Base-by-base conservation (phyloP, 2,329 filamentous ascomycete species). In the Curvularia spicifera region DNA sequence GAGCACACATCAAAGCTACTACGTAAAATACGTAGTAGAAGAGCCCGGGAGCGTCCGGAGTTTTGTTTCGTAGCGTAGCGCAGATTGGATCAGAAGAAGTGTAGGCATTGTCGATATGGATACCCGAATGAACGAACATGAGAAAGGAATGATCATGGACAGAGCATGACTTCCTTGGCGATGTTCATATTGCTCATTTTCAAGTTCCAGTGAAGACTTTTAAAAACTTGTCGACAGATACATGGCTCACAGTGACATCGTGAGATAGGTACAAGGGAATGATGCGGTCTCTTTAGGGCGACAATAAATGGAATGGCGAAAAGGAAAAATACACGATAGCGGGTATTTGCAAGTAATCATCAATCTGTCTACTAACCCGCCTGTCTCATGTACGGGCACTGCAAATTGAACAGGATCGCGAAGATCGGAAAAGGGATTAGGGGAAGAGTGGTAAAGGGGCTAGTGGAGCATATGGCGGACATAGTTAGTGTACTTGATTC, bases 41-140 rank as follows among this genome's bases (percentile, higher is more conserved):
- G 31, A 57, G 43, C 48, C 45, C 43, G 39, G 26, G 22, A 43
- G 52, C 40, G 46, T 48, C 44, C 29, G 56, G 56, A 42, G 47
- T 59, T 51, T 39, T 39, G 15, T 28, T 26, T 40, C 20, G 29
- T 31, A 31, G 29, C 13, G 35, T n/a, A 29, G 47, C 33, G 47
- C n/a, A 26, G 24, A 40, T 8, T 50, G 47, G 13, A 40, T 22
- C 47, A 24, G 29, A 47, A 47, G 33, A 50, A 5, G 47, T 31
- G 29, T 50, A 50, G 35, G 24, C 13, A 40, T 50, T 50, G 35
- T 40, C 47, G 24, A 29, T 40, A 50, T 50, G 47, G 47, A 50
- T 50, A 50, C 47, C 47, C 47, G 47, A 50, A 39, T 40, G 15
- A 50, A 49, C n/a, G n/a, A 40, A n/a, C 13, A 35, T 35, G 33